Evolutionary conservation across 2,329 filamentous ascomycete genomes (phyloP).

Genomic region (Zasmidium citrigriseum): DNA sequence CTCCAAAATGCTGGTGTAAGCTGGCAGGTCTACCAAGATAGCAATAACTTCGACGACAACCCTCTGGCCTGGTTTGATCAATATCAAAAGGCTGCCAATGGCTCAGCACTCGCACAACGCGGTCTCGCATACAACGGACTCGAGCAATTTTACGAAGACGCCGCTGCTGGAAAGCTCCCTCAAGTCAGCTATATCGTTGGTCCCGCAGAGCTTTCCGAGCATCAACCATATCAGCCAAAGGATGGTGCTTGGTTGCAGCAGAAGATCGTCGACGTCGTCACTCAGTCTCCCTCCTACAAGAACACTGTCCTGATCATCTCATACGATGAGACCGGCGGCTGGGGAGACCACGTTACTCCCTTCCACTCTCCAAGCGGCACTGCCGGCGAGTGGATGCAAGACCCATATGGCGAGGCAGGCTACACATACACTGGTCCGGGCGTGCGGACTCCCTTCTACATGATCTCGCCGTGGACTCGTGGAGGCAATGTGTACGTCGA

Average conservation of each 20-base stretch:
- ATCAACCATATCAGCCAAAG: slow-evolving; percentile 54
- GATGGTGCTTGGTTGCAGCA: slow-evolving; percentile 59
- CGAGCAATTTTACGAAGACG: slow-evolving; percentile 52
- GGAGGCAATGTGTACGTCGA: slow-evolving; percentile 57
- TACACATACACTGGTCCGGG: slow-evolving; percentile 48
- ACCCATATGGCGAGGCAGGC: slow-evolving; percentile 45
- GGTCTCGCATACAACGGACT: slow-evolving; percentile 52
- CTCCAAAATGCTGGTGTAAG: slow-evolving; percentile 49
- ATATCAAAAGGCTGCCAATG: slow-evolving; percentile 48
- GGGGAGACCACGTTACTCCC: slow-evolving; percentile 56
- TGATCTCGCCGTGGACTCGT: slow-evolving; percentile 59
- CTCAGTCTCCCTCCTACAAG: slow-evolving; percentile 51
- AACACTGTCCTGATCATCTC: slow-evolving; percentile 53
- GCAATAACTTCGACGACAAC: slow-evolving; percentile 54
- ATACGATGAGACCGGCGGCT: slow-evolving; percentile 58
- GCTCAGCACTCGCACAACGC: slow-evolving; percentile 44
- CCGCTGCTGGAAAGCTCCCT: slow-evolving; percentile 54
- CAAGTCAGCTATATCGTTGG: slow-evolving; percentile 54
- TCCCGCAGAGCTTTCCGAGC: slow-evolving; percentile 55
- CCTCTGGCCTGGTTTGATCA: slow-evolving; percentile 56
- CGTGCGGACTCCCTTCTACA: slow-evolving; percentile 56
- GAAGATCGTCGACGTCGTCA: slow-evolving; percentile 54
- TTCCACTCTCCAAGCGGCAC: slow-evolving; percentile 52
- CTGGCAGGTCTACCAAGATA: slow-evolving; percentile 52
- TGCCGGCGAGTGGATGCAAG: slow-evolving; percentile 58